A percentile compares a stretch with the other conserved stretches of the same genome.
These are phyloP conservation scores for Digitaria exilis DNA, from an alignment of 202 grass and related monocot species.

Conservation along the genomic window DNA sequence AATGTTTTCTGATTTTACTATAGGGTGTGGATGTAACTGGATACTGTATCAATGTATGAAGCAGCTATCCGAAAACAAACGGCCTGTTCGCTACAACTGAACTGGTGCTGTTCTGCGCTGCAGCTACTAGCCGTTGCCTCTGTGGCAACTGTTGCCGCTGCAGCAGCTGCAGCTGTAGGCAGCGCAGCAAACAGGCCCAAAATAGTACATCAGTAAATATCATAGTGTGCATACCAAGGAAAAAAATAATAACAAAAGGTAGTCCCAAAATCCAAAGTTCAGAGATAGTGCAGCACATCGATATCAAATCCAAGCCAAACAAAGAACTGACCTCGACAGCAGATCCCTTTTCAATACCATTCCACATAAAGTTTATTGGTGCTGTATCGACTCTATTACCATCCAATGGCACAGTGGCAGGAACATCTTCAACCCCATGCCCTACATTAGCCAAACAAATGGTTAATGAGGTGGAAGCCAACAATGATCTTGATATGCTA, in stretches of 20 bases:
- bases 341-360: constrained; percentile 78
- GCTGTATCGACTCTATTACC: constrained; percentile 37
- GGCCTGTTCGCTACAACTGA: too few relatives aligned
- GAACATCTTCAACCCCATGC: constrained; percentile 45
- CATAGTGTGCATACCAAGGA: neutral
- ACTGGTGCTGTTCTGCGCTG: too few relatives aligned
- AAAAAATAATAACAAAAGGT: constrained; percentile 10
- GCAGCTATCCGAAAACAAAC: neutral
- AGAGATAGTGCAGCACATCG: neutral
- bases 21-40: neutral
- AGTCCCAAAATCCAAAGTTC: constrained; percentile 1
- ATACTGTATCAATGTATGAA: neutral
- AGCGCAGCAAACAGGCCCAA: too few relatives aligned
- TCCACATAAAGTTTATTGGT: constrained; percentile 46
- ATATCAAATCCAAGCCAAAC: neutral
- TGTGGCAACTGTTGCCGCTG: too few relatives aligned
- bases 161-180: too few relatives aligned
- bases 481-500: neutral
- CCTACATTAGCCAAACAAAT: constrained; percentile 48
- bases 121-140: too few relatives aligned
- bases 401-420: constrained; percentile 29
- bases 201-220: neutral
- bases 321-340: constrained; percentile 71
- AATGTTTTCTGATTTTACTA: neutral
- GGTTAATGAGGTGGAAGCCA: constrained; percentile 27